A percentile compares a stretch with the other conserved stretches of the same genome.
Evolutionary conservation across 2,329 filamentous ascomycete genomes (phyloP).

Genomic region (Atkinsonella texensis): DNA sequence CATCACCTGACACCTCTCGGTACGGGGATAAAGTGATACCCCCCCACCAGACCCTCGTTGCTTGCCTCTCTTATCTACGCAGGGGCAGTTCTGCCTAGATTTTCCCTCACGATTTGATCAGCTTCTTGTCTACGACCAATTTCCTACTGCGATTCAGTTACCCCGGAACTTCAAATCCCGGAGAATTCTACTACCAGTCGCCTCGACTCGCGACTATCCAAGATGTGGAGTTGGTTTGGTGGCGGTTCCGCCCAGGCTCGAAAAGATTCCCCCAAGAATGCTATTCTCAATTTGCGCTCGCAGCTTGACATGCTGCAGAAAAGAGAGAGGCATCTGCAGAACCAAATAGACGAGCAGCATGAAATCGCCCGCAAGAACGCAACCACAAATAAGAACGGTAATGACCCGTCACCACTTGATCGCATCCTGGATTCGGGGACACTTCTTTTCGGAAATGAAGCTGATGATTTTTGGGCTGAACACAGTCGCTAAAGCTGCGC

Average conservation of each 20-base stretch:
- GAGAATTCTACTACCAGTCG: neutral
- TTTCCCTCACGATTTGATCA: neutral
- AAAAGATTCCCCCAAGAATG: slow-evolving; percentile 94
- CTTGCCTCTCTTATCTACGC: neutral
- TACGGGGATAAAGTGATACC: slow-evolving; percentile 1
- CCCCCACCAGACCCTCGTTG: slow-evolving; percentile 3
- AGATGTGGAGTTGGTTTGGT: slow-evolving; percentile 84
- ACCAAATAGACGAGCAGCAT: slow-evolving; percentile 89
- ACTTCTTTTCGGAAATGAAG: slow-evolving; percentile 6
- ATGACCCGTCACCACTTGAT: slow-evolving; percentile 15
- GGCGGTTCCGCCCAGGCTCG: slow-evolving; percentile 69
- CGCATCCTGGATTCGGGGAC: slow-evolving; percentile 3
- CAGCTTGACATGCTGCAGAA: slow-evolving; percentile 98
- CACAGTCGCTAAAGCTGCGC: slow-evolving; percentile 74
- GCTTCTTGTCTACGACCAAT: too few species aligned
- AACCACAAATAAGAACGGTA: slow-evolving; percentile 78
- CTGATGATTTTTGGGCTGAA: slow-evolving; percentile 11
- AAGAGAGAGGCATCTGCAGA: slow-evolving; percentile 80
- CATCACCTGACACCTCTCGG: neutral
- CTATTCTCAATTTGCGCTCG: slow-evolving; percentile 74
- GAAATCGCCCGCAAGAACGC: slow-evolving; percentile 80
- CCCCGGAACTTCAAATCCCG: neutral
- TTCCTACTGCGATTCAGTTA: too few species aligned
- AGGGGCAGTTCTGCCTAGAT: neutral
- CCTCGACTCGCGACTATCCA: slow-evolving; percentile 11